phyloP scores from a whole-genome alignment of 2,329 filamentous ascomycete genomes.

The Albifimbria verrucaria region DNA sequence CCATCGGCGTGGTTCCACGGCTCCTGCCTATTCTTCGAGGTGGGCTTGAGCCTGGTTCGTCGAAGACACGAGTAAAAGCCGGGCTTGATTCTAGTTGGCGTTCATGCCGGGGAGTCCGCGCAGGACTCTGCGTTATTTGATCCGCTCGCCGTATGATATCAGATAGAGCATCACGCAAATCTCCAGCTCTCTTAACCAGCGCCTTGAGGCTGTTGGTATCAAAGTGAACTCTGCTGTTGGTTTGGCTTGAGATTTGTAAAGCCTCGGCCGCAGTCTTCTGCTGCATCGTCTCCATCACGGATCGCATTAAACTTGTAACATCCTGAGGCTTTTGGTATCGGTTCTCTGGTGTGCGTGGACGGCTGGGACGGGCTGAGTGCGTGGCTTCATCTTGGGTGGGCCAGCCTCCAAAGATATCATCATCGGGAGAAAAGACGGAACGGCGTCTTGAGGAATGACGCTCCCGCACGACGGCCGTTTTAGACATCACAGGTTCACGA shows the following conservation, averaged over 20 bases:
- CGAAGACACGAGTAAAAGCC: slow-evolving; percentile 66
- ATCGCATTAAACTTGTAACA: slow-evolving; percentile 51
- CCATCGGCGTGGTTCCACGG: slow-evolving; percentile 51
- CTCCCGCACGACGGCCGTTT: slow-evolving; percentile 52
- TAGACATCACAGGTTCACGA: slow-evolving; percentile 41
- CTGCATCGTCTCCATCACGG: slow-evolving; percentile 63
- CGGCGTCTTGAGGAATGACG: slow-evolving; percentile 49
- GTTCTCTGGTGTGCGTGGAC: slow-evolving; percentile 38
- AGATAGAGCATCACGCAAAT: slow-evolving; percentile 56
- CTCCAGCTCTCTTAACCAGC: slow-evolving; percentile 60
- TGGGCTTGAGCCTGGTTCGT: slow-evolving; percentile 56
- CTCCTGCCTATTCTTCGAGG: slow-evolving; percentile 48
- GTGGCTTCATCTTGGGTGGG: slow-evolving; percentile 36
- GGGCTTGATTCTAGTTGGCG: slow-evolving; percentile 55
- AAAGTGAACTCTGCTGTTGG: slow-evolving; percentile 54
- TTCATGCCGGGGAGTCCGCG: slow-evolving; percentile 44
- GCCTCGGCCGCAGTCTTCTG: slow-evolving; percentile 5
- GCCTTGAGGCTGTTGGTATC: slow-evolving; percentile 67
- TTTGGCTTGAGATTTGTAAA: background rate
- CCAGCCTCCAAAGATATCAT: slow-evolving; percentile 60
- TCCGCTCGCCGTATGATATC: slow-evolving; percentile 59
- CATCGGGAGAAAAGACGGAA: slow-evolving; percentile 63
- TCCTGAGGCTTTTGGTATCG: slow-evolving; percentile 29
- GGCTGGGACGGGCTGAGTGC: slow-evolving; percentile 33
- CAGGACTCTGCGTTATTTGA: slow-evolving; percentile 54